Percentiles rank a stretch among this genome's conserved stretches.
phyloP scores from a whole-genome alignment of 495 filamentous ascomycete species.

The Talaromyces adpressus region DNA sequence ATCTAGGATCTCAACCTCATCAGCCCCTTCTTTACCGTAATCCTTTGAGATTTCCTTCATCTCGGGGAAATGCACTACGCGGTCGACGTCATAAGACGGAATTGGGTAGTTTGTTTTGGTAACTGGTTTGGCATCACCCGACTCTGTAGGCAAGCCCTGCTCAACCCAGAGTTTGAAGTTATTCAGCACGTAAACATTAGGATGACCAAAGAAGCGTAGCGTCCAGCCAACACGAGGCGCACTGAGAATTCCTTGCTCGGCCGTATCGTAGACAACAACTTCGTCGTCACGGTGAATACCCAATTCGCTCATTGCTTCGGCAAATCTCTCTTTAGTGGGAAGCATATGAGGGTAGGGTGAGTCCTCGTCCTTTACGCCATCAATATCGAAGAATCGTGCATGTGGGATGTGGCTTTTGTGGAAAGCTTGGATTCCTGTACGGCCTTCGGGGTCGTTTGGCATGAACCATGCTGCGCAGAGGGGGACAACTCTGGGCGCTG shows the following conservation, averaged over 20 bases:
- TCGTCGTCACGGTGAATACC: constrained; percentile 82
- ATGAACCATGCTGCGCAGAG: constrained; percentile 94
- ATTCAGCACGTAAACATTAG: constrained; percentile 83
- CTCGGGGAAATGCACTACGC: constrained; percentile 68
- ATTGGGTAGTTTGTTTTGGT: constrained; percentile 48
- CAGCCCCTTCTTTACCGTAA: constrained; percentile 67
- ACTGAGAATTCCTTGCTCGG: constrained; percentile 85
- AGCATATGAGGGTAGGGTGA: constrained; percentile 98
- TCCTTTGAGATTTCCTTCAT: constrained; percentile 70
- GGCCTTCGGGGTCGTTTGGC: constrained; percentile 72
- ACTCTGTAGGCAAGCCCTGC: constrained; percentile 71
- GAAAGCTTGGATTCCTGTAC: constrained; percentile 73
- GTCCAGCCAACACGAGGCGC: constrained; percentile 94
- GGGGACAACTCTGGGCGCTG: constrained; percentile 73
- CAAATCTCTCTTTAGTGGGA: constrained; percentile 70
- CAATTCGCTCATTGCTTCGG: constrained; percentile 77
- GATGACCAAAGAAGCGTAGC: constrained; percentile 80
- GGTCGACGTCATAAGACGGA: constrained; percentile 44
- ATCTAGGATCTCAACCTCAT: constrained; percentile 84
- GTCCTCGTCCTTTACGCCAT: constrained; percentile 76
- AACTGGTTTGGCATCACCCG: constrained; percentile 59
- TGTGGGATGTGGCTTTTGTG: constrained; percentile 69
- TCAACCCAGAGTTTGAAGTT: constrained; percentile 91
- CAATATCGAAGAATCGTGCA: constrained; percentile 94
- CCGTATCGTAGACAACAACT: constrained; percentile 87